These are phyloP conservation scores for Colletotrichum sp. DNA, from an alignment of 2,329 filamentous ascomycete genomes.

Conservation along the genomic window DNA sequence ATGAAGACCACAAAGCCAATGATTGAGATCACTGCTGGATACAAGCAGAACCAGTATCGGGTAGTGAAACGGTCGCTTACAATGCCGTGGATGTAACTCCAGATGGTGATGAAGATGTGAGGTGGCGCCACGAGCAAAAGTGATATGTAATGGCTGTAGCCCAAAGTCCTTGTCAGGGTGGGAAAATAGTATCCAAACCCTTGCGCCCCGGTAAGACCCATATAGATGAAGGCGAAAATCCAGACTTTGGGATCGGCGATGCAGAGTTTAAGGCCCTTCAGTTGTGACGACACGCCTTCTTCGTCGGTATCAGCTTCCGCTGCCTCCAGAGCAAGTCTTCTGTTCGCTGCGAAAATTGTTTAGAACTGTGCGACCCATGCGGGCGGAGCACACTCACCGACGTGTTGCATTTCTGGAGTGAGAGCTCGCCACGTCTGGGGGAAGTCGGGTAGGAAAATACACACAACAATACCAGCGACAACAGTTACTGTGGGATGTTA, in stretches of 20 bases:
- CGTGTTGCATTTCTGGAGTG: conserved; percentile 46
- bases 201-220: conserved; percentile 10
- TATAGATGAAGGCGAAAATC: conserved; percentile 31
- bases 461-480: conserved; percentile 28
- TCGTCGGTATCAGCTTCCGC: conserved; percentile 54
- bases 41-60: conserved; percentile 21
- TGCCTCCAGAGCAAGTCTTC: conserved; percentile 49
- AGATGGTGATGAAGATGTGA: conserved; percentile 53
- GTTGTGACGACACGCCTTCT: conserved; percentile 49
- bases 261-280: conserved; percentile 54
- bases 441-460: conserved; percentile 34
- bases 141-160: not conserved
- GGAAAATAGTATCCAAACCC: conserved; percentile 20
- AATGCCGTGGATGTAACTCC: conserved; percentile 49
- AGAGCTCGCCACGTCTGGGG: conserved; percentile 48
- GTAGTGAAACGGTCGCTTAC: conserved; percentile 5
- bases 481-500: not conserved
- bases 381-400: conserved; percentile 23
- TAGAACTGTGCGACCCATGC: not conserved
- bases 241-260: conserved; percentile 55
- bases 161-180: conserved; percentile 8
- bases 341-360: not conserved
- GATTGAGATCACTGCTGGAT: not conserved
- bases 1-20: conserved; percentile 52
- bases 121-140: conserved; percentile 39